Evolutionary conservation across 257 asterid genomes (phyloP), one percentile per base, ranked within the genome.

Genomic region (Schizonepeta tenuifolia): DNA sequence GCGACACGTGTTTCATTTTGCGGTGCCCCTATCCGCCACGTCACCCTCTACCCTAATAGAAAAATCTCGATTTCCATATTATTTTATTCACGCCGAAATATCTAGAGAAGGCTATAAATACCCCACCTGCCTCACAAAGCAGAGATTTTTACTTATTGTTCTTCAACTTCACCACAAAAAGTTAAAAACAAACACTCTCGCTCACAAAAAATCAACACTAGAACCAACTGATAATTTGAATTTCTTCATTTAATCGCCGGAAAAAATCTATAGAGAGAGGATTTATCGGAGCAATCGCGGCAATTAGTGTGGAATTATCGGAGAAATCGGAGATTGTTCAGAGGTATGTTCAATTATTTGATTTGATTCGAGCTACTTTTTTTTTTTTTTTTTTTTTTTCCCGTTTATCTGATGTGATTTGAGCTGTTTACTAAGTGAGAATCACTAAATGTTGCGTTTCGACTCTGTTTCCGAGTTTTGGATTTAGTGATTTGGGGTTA

Each of bases 61-160:
- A 78, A 76, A 31, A 76, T 71, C 78, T 28, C n/a, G 73, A 64
- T 44, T 2, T 22, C 9, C 0, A 21, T 6, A 40, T 22, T 31
- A 31, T 2, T 9, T 28, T n/a, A 33, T 46, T 10, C 17, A 44
- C 65, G 38, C 20, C 10, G 86, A 84, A 77, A 79, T 77, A 80
- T 85, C 83, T 64, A 73, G 80, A 76, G 73, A 80, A 80, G 76
- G 70, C 80, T 85, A 85, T 83, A 85, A 85, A 79, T 83, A 83
- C 5, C 9, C 66, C 62, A 38, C 17, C 65, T 21, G 64, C 67
- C 26, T 0, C 22, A 0, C 15, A 0, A 0, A 0, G 0, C 0
- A 0, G 21, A 50, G 72, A 49, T 56, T 71, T 64, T 18, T 20
- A n/a, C 15, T 38, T 10, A 15, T 9, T 47, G 31, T 61, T 64